Evolutionary conservation across 129 eudicot species (phyloP), one percentile per base, ranked within the genome.

Genomic region (Erigeron canadensis): DNA sequence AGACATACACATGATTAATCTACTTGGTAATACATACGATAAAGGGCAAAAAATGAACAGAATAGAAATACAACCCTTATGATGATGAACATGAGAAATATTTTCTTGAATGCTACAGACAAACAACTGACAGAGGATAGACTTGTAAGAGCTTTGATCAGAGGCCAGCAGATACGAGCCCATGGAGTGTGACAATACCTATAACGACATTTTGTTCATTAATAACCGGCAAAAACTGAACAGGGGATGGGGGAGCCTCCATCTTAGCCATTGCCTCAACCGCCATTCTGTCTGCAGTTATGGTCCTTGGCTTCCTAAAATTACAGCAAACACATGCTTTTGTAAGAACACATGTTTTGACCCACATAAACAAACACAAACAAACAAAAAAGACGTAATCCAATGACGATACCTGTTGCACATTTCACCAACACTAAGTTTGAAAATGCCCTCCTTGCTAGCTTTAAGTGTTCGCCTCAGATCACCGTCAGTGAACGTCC

Each of bases 171-270:
- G 97, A 87, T 44, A 94, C 97, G 80, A 94, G 79, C 50, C 96
- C 99, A 50, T 94, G 99, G 68, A 94, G 67, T 37, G 99, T 94
- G 18, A 90, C 88, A 63, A 94, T 94, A 37, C 99, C 97, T 65
- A 94, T 89, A 38, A 94, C 53, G 17, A 75, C 58, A 41, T 84
- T 85, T 13, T 84, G 76, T 21, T 86, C 85, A 73, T 84, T 71
- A 11, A 87, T 76, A 18, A 94, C 99, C 0, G 99, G 99, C 82
- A 94, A 78, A 80, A 94, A 90, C 68, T 94, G 99, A 61, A 89
- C 96, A 8, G 98, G 95, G 45, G 99, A 94, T 58, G 97, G 99
- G 1, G 96, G 97, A 72, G 96, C 81, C 77, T 94, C 99, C 99
- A 94, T 94, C 86, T 84, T 94, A 85, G 86, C 80, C 97, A 94